phyloP scores from a whole-genome alignment of 148 eudicot species.

The Chenopodium quinoa region DNA sequence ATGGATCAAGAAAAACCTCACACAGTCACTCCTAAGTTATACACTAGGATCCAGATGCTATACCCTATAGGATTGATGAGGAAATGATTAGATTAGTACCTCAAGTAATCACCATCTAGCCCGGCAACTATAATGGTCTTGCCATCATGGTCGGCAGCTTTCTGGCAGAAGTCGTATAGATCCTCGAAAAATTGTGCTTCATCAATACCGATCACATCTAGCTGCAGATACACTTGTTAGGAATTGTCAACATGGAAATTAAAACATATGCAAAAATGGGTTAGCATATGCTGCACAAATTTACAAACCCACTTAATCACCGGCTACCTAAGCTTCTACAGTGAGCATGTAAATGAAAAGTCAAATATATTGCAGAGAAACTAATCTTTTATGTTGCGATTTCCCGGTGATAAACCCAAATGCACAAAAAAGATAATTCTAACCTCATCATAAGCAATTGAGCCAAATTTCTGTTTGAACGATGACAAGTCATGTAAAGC shows the following conservation, averaged over 20 bases:
- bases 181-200: slow-evolving; percentile 94
- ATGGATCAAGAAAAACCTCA: not conserved
- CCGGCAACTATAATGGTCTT: slow-evolving; percentile 89
- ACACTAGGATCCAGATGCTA: not conserved
- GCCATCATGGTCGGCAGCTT: slow-evolving; percentile 87
- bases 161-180: slow-evolving; percentile 72
- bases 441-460: slow-evolving; percentile 83
- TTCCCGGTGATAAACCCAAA: not conserved
- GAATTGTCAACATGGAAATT: not conserved
- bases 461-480: slow-evolving; percentile 62
- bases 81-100: slow-evolving; percentile 35
- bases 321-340: not conserved
- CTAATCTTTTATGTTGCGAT: not conserved
- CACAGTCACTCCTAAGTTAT: not conserved
- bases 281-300: not conserved
- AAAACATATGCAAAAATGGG: not conserved
- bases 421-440: not conserved
- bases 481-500: slow-evolving; percentile 71
- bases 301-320: not conserved
- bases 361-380: too few species aligned
- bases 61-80: not conserved
- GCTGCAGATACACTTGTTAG: slow-evolving; percentile 36
- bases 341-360: not conserved
- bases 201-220: slow-evolving; percentile 91
- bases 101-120: slow-evolving; percentile 85